A percentile compares a stretch with the other conserved stretches of the same genome.
Evolutionary conservation across 441 rosid genomes (phyloP).

Genomic region (Manihot esculenta): DNA sequence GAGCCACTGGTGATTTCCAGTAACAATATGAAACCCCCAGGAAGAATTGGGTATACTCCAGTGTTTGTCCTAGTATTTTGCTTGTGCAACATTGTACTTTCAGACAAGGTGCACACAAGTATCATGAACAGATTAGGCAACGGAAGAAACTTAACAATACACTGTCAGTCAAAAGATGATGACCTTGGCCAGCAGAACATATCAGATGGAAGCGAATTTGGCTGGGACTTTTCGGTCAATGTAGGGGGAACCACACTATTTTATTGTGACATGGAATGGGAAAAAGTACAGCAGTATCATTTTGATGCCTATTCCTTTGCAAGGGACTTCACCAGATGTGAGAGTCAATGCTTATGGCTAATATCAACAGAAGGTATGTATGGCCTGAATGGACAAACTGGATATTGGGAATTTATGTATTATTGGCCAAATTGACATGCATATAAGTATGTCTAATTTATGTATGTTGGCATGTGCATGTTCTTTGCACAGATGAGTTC

Average conservation of each 20-base stretch:
- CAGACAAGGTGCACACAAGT: slow-evolving; percentile 32
- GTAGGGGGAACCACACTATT: slow-evolving; percentile 41
- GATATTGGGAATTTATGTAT: slow-evolving; percentile 55
- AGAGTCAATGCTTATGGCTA: slow-evolving; percentile 41
- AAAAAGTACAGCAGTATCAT: slow-evolving; percentile 30
- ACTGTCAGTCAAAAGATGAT: slow-evolving; percentile 52
- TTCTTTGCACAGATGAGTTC: neutral
- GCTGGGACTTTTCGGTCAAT: slow-evolving; percentile 48
- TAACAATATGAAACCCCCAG: slow-evolving; percentile 11
- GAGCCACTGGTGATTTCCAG: neutral
- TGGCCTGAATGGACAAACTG: slow-evolving; percentile 39
- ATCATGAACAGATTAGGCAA: slow-evolving; percentile 43
- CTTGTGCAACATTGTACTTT: slow-evolving; percentile 19
- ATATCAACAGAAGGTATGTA: slow-evolving; percentile 45
- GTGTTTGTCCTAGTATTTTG: slow-evolving; percentile 19
- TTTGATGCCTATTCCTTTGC: slow-evolving; percentile 38
- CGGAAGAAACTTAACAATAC: slow-evolving; percentile 43
- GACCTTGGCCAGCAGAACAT: slow-evolving; percentile 55
- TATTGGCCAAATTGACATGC: slow-evolving; percentile 34
- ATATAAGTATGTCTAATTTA: neutral
- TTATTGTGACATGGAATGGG: slow-evolving; percentile 51
- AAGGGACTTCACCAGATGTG: slow-evolving; percentile 38
- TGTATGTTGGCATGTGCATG: neutral
- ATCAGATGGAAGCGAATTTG: slow-evolving; percentile 40
- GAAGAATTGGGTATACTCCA: neutral